Percentiles rank a stretch among this genome's conserved stretches.
Conservation (phyloP, 495 filamentous ascomycete genomes). For the Aspergillus avenaceus region DNA sequence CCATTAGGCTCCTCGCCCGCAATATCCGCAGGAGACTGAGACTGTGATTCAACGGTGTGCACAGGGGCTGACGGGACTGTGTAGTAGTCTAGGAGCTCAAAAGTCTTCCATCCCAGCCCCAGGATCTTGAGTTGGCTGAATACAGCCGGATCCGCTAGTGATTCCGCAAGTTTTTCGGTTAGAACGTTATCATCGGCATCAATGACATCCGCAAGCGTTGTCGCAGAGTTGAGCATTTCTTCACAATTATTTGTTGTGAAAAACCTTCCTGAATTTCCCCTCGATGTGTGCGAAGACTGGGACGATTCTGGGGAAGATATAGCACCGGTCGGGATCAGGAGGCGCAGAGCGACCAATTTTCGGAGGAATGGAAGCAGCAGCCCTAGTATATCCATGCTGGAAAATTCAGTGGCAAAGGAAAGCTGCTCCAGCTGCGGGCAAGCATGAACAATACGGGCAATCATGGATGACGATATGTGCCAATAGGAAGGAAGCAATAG, state of each 20-base stretch:
- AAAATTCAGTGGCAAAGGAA: constrained; percentile 41
- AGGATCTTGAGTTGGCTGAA: constrained; percentile 33
- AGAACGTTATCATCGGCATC: constrained; percentile 35
- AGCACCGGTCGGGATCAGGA: constrained; percentile 35
- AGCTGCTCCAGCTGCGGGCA: constrained; percentile 60
- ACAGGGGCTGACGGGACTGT: constrained; percentile 16
- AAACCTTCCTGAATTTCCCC: neutral
- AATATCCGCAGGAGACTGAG: constrained; percentile 3
- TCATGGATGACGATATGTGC: constrained; percentile 43
- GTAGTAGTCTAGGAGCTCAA: constrained; percentile 34
- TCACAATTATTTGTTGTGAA: neutral
- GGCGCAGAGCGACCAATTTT: constrained; percentile 38
- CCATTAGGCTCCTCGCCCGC: constrained; percentile 6
- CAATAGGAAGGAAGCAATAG: constrained; percentile 56
- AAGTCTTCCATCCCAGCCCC: constrained; percentile 38
- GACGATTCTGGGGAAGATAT: constrained; percentile 6
- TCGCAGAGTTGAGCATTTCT: constrained; percentile 16
- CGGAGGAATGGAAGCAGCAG: constrained; percentile 47
- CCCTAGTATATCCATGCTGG: constrained; percentile 38
- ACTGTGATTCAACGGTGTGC: constrained; percentile 12
- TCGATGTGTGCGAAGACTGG: neutral
- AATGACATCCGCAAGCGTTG: constrained; percentile 29
- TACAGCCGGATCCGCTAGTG: constrained; percentile 31
- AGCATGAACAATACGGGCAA: constrained; percentile 47
- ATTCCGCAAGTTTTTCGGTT: constrained; percentile 26